Evolutionary conservation across 148 eudicot genomes (phyloP).

Genomic region (Talinum fruticosum): DNA sequence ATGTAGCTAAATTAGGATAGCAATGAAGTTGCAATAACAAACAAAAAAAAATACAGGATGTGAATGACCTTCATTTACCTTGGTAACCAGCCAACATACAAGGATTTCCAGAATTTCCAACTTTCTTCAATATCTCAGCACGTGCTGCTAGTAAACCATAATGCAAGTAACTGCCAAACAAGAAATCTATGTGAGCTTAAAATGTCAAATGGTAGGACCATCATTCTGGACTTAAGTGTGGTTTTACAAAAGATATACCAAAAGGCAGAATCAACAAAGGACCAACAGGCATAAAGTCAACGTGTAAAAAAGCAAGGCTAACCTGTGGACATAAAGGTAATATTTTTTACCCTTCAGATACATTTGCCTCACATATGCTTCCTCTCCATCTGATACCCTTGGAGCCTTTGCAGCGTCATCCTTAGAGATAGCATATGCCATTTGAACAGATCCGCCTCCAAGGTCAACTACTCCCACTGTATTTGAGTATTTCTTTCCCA

Average conservation of each 20-base stretch:
- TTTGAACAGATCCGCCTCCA: constrained; percentile 99
- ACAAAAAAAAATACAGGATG: constrained; percentile 2
- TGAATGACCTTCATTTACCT: constrained; percentile 38
- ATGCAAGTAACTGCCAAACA: constrained; percentile 66
- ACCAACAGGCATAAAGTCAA: background rate
- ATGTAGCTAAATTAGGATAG: too few species aligned
- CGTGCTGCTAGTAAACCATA: constrained; percentile 97
- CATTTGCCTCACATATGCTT: constrained; percentile 88
- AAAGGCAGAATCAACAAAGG: background rate
- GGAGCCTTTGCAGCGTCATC: constrained; percentile 89
- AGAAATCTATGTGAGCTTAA: constrained; percentile 3
- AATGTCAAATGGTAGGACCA: background rate
- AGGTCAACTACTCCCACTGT: constrained; percentile 99
- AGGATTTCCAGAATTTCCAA: constrained; percentile 63
- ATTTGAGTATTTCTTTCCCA: constrained; percentile 68
- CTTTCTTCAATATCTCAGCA: constrained; percentile 79
- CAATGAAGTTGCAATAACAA: background rate
- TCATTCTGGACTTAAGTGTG: background rate
- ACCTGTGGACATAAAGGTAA: constrained; percentile 96
- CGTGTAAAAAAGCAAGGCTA: background rate
- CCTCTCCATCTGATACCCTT: constrained; percentile 64
- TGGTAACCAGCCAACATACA: constrained; percentile 68
- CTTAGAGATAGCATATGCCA: constrained; percentile 97
- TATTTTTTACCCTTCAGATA: constrained; percentile 80
- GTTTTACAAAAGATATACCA: too few species aligned